Evolutionary conservation across 495 filamentous ascomycete species (phyloP), one percentile per base, ranked within the genome.

Genomic region (Daldinia grandis): DNA sequence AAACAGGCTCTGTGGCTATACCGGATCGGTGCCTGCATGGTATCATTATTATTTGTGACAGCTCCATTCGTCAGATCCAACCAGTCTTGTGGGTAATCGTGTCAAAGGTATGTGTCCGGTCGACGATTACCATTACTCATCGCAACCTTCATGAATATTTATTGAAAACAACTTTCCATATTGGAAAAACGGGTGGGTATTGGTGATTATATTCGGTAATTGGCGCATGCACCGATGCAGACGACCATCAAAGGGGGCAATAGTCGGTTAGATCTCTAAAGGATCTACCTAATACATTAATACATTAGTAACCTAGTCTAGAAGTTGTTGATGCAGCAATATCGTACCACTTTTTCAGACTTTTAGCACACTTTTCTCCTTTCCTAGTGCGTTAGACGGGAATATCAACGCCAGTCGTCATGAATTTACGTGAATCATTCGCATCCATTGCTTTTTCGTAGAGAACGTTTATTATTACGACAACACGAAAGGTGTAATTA

Each of bases 11-110:
- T 58, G 17, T 58, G 17, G 21, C 57, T 14, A 68, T 38, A 55
- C 33, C 40, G 19, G 24, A 42, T 33, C 53, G 51, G 61, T 42
- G 5, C 37, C 27, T 40, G 37, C 27, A 61, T 60, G 55, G 57
- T 33, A 49, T 61, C 64, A 60, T 67, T 31, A 58, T 40, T 15
- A 51, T 66, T 59, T 40, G 31, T 33, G 15, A 40, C 30, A 4
- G 24, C 53, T 51, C 21, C 21, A 66, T 66, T 66, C 33, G 54
- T 44, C 33, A 17, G 30, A 25, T 47, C 15, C 17, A 25, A 17
- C 19, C 10, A 9, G 35, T 8, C 30, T 58, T 60, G 57, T 67
- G 56, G 64, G 35, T 61, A 60, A 17, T 21, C 14, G 33, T 35
- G 27, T 67, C 38, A 30, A 35, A 35, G 10, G 33, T 21, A 59